Percentiles rank a stretch among this genome's conserved stretches.
phyloP scores from a whole-genome alignment of 169 alveolate species.

The Eimeria falciformis region DNA sequence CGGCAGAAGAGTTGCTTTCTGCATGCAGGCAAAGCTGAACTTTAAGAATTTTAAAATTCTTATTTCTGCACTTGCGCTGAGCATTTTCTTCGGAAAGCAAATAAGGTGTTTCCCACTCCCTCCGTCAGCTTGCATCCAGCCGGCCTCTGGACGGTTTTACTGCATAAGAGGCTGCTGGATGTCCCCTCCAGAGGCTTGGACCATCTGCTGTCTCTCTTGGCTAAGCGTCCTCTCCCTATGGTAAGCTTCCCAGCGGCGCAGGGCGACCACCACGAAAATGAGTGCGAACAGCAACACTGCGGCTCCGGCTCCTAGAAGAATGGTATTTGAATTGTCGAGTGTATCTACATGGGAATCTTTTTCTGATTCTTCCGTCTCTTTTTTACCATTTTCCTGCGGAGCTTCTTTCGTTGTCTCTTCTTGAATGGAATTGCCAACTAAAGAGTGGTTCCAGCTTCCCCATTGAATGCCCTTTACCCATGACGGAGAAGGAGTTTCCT shows the following conservation, averaged over 20 bases:
- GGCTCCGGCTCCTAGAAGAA: not conserved
- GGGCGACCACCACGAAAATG: not conserved
- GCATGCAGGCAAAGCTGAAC: too few relatives aligned
- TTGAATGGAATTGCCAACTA: too few relatives aligned
- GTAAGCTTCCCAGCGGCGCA: constrained; percentile 30
- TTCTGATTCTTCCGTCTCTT: not conserved
- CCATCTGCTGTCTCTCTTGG: constrained; percentile 3
- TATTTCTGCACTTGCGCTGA: too few relatives aligned
- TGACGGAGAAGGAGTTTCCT: not conserved
- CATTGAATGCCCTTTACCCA: not conserved
- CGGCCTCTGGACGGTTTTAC: not conserved
- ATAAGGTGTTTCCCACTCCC: too few relatives aligned
- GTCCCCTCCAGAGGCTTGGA: not conserved
- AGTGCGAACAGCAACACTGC: constrained; percentile 7
- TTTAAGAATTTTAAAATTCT: too few relatives aligned
- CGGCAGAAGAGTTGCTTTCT: too few relatives aligned
- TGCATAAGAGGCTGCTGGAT: constrained; percentile 35
- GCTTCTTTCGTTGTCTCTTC: not conserved
- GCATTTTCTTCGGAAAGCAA: too few relatives aligned
- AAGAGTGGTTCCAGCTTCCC: not conserved
- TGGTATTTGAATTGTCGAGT: not conserved
- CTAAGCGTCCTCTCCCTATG: not conserved
- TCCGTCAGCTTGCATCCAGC: not conserved
- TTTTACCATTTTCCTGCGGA: not conserved
- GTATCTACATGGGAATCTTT: not conserved